Conservation (phyloP, 2,329 filamentous ascomycete species). For the Clarireedia paspali region DNA sequence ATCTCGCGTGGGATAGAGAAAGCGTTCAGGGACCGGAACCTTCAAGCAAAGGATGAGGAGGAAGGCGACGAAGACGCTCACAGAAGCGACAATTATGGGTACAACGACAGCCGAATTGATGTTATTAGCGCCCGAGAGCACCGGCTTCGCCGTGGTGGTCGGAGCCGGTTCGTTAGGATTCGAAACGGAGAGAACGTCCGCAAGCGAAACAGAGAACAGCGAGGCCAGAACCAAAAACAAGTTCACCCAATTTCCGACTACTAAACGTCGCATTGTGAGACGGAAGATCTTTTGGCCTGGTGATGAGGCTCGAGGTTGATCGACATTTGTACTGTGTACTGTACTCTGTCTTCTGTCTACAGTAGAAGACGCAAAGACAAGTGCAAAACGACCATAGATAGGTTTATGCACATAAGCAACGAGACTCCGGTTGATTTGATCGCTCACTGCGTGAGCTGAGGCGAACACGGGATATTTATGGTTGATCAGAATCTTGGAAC, state of each 20-base stretch:
- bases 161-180: neutral
- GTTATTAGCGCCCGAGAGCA: neutral
- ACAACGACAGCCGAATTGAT: conserved; percentile 3
- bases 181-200: conserved; percentile 4
- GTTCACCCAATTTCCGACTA: neutral
- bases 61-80: conserved; percentile 5
- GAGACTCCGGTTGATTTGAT: too few species aligned
- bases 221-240: neutral
- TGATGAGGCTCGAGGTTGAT: conserved; percentile 1
- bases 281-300: neutral
- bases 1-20: neutral
- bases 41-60: conserved; percentile 4
- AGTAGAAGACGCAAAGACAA: neutral
- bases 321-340: conserved; percentile 5
- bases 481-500: neutral
- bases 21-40: conserved; percentile 1
- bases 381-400: neutral
- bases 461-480: conserved; percentile 6
- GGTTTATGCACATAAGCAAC: too few species aligned
- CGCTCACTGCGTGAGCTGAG: neutral
- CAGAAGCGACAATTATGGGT: conserved; percentile 5
- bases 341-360: neutral
- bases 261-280: conserved; percentile 4
- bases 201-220: neutral
- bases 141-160: neutral